Conservation (phyloP, 176 grass and related monocot genomes). For the maize (Zea mays) region Zm-B73-REFERENCE-NAM-5.0 NC_050099.1:245228001-245228500, state of each 20-base stretch:
- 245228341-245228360: neutral
- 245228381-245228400: neutral
- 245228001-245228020: conserved; percentile 11
- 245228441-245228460: neutral
- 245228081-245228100: conserved; percentile 93
- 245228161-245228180: conserved; percentile 3
- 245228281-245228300: neutral
- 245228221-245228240: conserved; percentile 77
- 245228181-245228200: conserved; percentile 31
- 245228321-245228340: conserved; percentile 24
- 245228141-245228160: neutral
- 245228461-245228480: conserved; percentile 6
- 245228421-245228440: conserved; percentile 13
- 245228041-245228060: conserved; percentile 36
- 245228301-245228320: neutral
- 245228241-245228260: conserved; percentile 19
- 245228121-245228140: conserved; percentile 36
- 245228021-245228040: conserved; percentile 47
- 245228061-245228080: conserved; percentile 82
- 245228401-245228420: neutral
- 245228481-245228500: neutral
- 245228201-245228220: conserved; percentile 66
- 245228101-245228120: conserved; percentile 79
- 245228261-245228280: conserved; percentile 31
- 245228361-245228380: neutral